A percentile compares a stretch with the other conserved stretches of the same genome.
Conservation (phyloP, 2,329 filamentous ascomycete genomes). For the Trichoderma brevicompactum region DNA sequence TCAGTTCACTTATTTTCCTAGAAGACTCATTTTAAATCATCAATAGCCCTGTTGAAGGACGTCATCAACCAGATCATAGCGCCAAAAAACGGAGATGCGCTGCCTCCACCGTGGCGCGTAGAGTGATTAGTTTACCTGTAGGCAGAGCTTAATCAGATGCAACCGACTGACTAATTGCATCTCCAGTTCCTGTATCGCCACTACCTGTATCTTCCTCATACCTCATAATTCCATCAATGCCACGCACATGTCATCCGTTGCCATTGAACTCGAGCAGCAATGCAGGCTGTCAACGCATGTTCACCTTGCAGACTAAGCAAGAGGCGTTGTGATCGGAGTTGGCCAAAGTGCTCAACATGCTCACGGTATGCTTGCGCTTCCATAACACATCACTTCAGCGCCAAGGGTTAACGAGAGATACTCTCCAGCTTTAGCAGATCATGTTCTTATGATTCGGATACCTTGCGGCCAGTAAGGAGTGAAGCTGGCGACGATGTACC, state of each 20-base stretch:
- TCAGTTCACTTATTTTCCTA: too few species aligned
- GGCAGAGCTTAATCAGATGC: too few species aligned
- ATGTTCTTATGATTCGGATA: background rate
- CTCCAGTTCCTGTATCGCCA: too few species aligned
- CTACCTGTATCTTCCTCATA: background rate
- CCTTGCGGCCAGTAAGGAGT: background rate
- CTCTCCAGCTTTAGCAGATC: background rate
- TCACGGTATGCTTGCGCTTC: background rate
- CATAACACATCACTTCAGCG: too few species aligned
- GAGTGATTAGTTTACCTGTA: too few species aligned
- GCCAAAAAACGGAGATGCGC: too few species aligned
- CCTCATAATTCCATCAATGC: background rate
- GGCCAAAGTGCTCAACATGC: background rate
- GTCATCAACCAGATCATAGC: too few species aligned
- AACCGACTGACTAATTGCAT: background rate
- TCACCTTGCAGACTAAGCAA: background rate
- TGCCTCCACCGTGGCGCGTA: too few species aligned
- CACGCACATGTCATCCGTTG: background rate
- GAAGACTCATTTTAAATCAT: too few species aligned
- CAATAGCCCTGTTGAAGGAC: too few species aligned
- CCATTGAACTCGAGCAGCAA: background rate
- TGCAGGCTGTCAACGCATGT: constrained; percentile 5
- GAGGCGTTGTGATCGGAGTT: constrained; percentile 1
- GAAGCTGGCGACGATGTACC: background rate
- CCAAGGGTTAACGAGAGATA: background rate